Conservation (phyloP, 2,329 filamentous ascomycete genomes). For the Daldinia sp. region DNA sequence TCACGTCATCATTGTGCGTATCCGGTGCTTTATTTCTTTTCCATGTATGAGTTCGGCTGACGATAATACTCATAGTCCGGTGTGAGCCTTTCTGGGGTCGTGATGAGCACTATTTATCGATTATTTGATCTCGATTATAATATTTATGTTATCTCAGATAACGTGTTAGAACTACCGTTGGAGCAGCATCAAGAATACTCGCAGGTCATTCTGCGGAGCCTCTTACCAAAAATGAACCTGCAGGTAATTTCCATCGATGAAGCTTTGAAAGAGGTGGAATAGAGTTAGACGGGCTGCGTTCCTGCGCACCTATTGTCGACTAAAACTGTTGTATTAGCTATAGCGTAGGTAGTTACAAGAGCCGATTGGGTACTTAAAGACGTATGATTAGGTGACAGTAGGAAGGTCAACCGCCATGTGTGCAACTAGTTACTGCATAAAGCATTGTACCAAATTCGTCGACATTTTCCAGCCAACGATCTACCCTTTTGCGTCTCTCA, state of each 20-base stretch:
- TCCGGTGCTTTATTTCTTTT: not conserved
- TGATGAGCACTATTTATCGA: slow-evolving; percentile 58
- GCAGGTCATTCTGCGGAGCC: slow-evolving; percentile 42
- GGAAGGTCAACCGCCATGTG: slow-evolving; percentile 54
- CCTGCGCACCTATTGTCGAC: not conserved
- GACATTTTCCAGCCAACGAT: slow-evolving; percentile 62
- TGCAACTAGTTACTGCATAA: slow-evolving; percentile 61
- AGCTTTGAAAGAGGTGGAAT: slow-evolving; percentile 15
- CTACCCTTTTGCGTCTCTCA: slow-evolving; percentile 55
- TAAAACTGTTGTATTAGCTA: not conserved
- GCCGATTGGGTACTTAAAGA: not conserved
- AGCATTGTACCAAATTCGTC: slow-evolving; percentile 68
- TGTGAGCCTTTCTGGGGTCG: slow-evolving; percentile 56
- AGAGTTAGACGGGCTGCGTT: not conserved
- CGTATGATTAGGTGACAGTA: not conserved
- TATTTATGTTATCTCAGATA: slow-evolving; percentile 56
- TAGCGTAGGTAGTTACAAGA: not conserved
- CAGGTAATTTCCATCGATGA: slow-evolving; percentile 34
- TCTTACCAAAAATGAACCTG: slow-evolving; percentile 50
- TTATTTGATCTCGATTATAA: slow-evolving; percentile 59
- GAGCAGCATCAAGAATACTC: slow-evolving; percentile 40
- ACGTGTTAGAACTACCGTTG: slow-evolving; percentile 51
- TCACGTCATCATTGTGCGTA: slow-evolving; percentile 55
- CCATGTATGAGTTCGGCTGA: not conserved
- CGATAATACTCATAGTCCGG: slow-evolving; percentile 50